Evolutionary conservation across 371 early-diverging fungal species (phyloP), one percentile per base, ranked within the genome.

Genomic region (Mycotypha africana): DNA sequence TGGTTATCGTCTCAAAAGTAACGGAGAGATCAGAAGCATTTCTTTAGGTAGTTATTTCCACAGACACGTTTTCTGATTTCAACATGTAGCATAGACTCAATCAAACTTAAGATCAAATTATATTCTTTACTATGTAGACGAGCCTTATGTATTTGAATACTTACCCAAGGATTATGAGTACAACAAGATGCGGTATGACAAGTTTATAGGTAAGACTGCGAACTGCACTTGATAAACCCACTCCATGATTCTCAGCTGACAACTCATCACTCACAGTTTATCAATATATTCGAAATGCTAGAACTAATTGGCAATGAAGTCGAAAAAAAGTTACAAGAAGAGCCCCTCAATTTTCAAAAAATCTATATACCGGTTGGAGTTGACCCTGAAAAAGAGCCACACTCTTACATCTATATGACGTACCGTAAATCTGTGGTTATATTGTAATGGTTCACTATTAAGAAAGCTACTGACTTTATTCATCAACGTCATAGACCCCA

Each of bases 401-500:
- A 67, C 38, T 58, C 61, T 0, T 59, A 57, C 44, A 57, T 74
- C 21, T 70, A 58, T 26, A 74, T 67, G 70, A 70, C 70, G 63
- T 65, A 41, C 46, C n/a, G n/a, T n/a, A n/a, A n/a, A n/a, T n/a
- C 15, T 10, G 0, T 32, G 12, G 2, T 30, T 16, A 5, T 9
- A 26, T 14, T 40, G 21, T 15, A 11, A 33, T 14, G 15, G 4
- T 11, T 4, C 15, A 17, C 26, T n/a, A 47, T 12, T 10, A 16
- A 8, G 33, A n/a, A 10, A n/a, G n/a, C n/a, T n/a, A n/a, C n/a
- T n/a, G n/a, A n/a, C n/a, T n/a, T n/a, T n/a, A n/a, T n/a, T n/a
- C n/a, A n/a, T n/a, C n/a, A n/a, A n/a, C n/a, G n/a, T n/a, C n/a
- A 5, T 54, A 72, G 72, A 17, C 68, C 72, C 1, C 67, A 74